phyloP scores from a whole-genome alignment of 768 basidiomycete genomes.

The Mycena galopus region DNA sequence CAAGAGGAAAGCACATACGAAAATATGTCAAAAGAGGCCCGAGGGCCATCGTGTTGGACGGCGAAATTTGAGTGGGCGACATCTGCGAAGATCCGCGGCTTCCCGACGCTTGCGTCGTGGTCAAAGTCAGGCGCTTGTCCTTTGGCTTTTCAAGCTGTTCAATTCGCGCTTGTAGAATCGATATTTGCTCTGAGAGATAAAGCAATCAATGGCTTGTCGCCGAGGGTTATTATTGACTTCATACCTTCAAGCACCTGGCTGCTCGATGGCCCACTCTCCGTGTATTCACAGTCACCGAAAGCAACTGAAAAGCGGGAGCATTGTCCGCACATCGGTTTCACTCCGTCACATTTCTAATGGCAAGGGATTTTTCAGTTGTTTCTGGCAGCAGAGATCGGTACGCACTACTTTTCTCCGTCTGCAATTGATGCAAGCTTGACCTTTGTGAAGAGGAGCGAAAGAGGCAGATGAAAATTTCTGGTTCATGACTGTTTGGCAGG shows the following conservation, averaged over 20 bases:
- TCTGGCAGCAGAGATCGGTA: background rate
- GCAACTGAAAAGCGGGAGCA: constrained; percentile 17
- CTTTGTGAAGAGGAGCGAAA: constrained; percentile 17
- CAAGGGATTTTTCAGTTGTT: background rate
- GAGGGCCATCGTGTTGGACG: constrained; percentile 20
- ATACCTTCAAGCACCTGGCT: constrained; percentile 35
- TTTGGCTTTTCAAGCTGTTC: constrained; percentile 25
- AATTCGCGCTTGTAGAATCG: constrained; percentile 29
- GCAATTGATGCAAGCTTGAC: constrained; percentile 29
- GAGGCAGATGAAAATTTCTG: background rate
- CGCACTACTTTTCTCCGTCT: constrained; percentile 32
- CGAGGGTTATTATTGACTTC: background rate
- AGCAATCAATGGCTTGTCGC: background rate
- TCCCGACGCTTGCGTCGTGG: background rate
- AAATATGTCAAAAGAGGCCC: constrained; percentile 29
- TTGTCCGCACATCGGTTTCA: constrained; percentile 29
- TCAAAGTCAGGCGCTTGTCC: background rate
- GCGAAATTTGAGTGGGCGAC: background rate
- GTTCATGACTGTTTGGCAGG: background rate
- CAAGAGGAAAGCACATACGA: background rate
- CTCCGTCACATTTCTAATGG: constrained; percentile 33
- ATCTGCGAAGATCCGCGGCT: constrained; percentile 1
- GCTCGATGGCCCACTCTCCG: constrained; percentile 26
- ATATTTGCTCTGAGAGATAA: constrained; percentile 28
- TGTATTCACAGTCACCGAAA: constrained; percentile 34